Conservation (phyloP, 495 filamentous ascomycete species). For the Penicillium cataractarum region DNA sequence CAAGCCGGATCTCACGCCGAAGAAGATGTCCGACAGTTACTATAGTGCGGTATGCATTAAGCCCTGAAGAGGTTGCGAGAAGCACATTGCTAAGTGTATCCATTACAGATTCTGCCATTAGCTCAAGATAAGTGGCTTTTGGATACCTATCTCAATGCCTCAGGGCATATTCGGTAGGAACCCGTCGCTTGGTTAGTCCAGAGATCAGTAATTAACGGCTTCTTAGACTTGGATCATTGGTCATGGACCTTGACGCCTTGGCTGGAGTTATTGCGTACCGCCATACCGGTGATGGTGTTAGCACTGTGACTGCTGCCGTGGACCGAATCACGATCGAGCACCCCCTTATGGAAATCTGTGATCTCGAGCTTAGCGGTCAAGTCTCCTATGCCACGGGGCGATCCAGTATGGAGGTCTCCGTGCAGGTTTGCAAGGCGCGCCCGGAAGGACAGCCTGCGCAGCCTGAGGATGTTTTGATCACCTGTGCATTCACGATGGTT, state of each 20-base stretch:
- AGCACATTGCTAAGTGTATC: conserved; percentile 15
- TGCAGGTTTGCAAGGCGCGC: conserved; percentile 69
- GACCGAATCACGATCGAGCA: conserved; percentile 78
- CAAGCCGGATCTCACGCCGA: conserved; percentile 58
- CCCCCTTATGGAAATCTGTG: conserved; percentile 76
- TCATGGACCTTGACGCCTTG: conserved; percentile 84
- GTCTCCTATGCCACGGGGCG: conserved; percentile 81
- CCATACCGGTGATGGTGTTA: conserved; percentile 76
- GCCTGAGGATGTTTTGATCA: conserved; percentile 72
- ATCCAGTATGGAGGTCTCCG: conserved; percentile 79
- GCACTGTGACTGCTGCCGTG: conserved; percentile 80
- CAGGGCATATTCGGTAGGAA: conserved; percentile 62
- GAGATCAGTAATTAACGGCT: background rate
- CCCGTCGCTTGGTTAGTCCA: background rate
- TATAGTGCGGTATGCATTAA: conserved; percentile 57
- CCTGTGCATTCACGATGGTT: conserved; percentile 85
- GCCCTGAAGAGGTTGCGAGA: background rate
- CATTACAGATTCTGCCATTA: conserved; percentile 61
- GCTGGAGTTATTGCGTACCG: conserved; percentile 82
- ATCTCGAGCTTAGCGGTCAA: conserved; percentile 77
- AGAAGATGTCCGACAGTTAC: conserved; percentile 67
- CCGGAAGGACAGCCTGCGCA: conserved; percentile 60
- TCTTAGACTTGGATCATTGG: conserved; percentile 63
- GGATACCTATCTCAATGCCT: conserved; percentile 69
- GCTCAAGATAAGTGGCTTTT: conserved; percentile 72